Evolutionary conservation across 306 rosid species (phyloP).

Genomic region (Trichosanthes cucumerina): DNA sequence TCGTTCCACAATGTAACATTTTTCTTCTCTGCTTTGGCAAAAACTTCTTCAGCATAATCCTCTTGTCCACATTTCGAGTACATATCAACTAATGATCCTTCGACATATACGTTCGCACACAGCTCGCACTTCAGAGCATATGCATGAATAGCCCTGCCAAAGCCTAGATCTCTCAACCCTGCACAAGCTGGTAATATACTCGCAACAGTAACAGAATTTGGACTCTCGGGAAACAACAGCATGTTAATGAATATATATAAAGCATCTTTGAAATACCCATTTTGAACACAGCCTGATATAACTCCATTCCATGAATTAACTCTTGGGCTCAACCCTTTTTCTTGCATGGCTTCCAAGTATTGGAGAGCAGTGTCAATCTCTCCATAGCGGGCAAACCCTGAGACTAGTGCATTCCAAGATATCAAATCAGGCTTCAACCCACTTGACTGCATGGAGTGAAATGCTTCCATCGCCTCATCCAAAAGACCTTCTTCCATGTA

Average conservation of each 20-base stretch:
- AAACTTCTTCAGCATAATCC: constrained; percentile 20
- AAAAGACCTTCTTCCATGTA: constrained; percentile 28
- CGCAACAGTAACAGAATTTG: constrained; percentile 29
- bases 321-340: constrained; percentile 25
- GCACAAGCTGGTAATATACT: constrained; percentile 38
- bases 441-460: constrained; percentile 24
- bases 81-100: constrained; percentile 33
- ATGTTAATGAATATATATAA: constrained; percentile 22
- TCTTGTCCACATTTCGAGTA: constrained; percentile 27
- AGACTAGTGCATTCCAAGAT: constrained; percentile 41
- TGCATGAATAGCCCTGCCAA: constrained; percentile 38
- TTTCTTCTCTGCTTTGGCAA: constrained; percentile 17
- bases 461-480: constrained; percentile 26
- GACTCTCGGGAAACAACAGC: constrained; percentile 24
- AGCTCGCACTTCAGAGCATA: constrained; percentile 24
- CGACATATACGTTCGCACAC: constrained; percentile 22
- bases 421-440: constrained; percentile 32
- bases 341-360: constrained; percentile 32
- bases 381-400: constrained; percentile 34
- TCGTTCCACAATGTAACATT: constrained; percentile 34
- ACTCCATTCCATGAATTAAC: constrained; percentile 40
- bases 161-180: constrained; percentile 22
- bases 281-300: constrained; percentile 38
- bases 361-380: constrained; percentile 26
- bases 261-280: constrained; percentile 30